Conservation (phyloP, 805 yeast species). For the Teunomyces tritomae region DNA sequence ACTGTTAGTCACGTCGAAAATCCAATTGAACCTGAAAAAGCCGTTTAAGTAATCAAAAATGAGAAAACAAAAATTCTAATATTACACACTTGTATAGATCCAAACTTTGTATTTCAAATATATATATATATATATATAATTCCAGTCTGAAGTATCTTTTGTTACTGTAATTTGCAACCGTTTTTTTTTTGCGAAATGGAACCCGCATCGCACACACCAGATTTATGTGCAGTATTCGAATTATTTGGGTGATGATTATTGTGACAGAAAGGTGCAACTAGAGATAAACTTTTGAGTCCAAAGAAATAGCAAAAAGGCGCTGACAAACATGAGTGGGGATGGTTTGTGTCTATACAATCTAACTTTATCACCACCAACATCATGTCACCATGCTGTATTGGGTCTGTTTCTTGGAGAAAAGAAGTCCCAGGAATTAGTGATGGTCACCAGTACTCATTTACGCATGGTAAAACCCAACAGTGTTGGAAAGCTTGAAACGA, state of each 20-base stretch:
- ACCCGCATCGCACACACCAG: too few species aligned
- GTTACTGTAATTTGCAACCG: background rate
- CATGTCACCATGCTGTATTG: slow-evolving; percentile 52
- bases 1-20: background rate
- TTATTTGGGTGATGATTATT: too few species aligned
- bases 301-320: background rate
- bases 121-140: background rate
- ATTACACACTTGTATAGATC: too few species aligned
- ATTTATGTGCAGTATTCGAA: background rate
- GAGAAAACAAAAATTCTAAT: too few species aligned
- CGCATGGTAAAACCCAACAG: slow-evolving; percentile 54
- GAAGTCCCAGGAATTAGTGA: slow-evolving; percentile 60
- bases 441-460: slow-evolving; percentile 54
- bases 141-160: background rate
- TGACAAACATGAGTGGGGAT: slow-evolving; percentile 13
- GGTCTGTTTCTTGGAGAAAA: slow-evolving; percentile 62
- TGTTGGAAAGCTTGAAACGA: slow-evolving; percentile 51
- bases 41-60: background rate
- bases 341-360: slow-evolving; percentile 62
- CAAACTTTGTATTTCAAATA: too few species aligned
- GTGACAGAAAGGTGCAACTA: background rate
- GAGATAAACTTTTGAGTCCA: background rate
- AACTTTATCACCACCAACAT: slow-evolving; percentile 62
- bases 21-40: background rate
- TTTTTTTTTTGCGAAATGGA: background rate